Base-by-base conservation (phyloP, 306 rosid genomes). In the Calophaca sinica region DNA sequence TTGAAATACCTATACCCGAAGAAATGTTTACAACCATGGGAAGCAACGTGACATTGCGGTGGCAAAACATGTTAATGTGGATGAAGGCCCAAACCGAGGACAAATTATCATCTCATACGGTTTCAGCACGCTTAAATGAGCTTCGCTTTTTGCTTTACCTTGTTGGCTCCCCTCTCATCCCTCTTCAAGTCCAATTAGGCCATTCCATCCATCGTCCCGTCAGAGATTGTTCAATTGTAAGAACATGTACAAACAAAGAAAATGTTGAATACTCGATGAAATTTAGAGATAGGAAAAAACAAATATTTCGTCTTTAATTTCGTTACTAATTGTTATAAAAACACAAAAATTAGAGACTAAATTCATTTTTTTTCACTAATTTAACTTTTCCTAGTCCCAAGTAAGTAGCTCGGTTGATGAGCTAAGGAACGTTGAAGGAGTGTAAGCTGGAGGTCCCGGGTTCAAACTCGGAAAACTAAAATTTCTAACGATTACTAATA, bases 131-230 rank as follows among this genome's bases (percentile, higher is more conserved):
- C 0, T 81, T 91, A 32, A 91, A 87, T 6, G 97, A 94, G 87
- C 93, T 94, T 12, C 86, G 97, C 0, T 90, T 94, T 59, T 83
- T 91, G 14, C 96, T 94, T 62, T 91, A 87, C 84, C 96, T 94
- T 60, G 98, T 91, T 20, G 97, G 96, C n/a, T 94, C 98, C 5
- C 98, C 98, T 36, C 89, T 94, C 6, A 87, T 94, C 45, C 98
- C 98, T 71, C 96, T 94, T 74, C 98, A 94, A 80, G 96, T 94
- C 57, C 98, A 91, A 39, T 51, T 93, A 35, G 96, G 96, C 39
- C 88, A 86, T 67, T 84, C 96, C 26, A 64, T 88, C 68, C 89
- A 87, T 63, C 98, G 98, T n/a, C 94, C 91, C 0, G 89, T 93
- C 76, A 74, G 87, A 86, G 98, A 94, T 69, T 68, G 83, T 73